phyloP scores from a whole-genome alignment of 2,329 filamentous ascomycete genomes.

The Aspergillus cejpii region DNA sequence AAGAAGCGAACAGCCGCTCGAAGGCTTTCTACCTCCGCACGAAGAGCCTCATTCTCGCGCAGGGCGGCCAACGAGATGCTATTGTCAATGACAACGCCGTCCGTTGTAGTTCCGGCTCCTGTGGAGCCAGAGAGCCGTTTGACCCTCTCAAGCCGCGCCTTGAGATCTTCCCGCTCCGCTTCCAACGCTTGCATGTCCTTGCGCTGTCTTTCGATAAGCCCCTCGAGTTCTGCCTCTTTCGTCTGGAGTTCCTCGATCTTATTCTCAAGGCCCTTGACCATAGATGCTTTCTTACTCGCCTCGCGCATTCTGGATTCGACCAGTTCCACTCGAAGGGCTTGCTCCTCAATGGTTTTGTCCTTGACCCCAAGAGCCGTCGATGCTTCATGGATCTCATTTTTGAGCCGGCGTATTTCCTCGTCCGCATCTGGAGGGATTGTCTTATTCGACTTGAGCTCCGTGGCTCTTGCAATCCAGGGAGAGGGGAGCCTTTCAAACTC shows the following conservation, averaged over 20 bases:
- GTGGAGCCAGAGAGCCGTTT: slow-evolving; percentile 38
- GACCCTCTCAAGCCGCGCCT: slow-evolving; percentile 38
- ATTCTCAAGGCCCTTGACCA: slow-evolving; percentile 40
- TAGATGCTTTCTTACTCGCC: slow-evolving; percentile 64
- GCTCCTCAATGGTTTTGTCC: slow-evolving; percentile 76
- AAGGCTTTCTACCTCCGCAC: slow-evolving; percentile 39
- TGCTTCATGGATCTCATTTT: slow-evolving; percentile 71
- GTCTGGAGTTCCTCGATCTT: slow-evolving; percentile 37
- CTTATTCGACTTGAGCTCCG: slow-evolving; percentile 76
- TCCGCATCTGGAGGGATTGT: slow-evolving; percentile 74
- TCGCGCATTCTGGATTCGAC: slow-evolving; percentile 83
- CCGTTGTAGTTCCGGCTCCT: slow-evolving; percentile 31
- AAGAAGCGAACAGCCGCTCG: slow-evolving; percentile 44
- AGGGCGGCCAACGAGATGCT: slow-evolving; percentile 37
- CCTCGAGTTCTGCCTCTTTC: slow-evolving; percentile 30
- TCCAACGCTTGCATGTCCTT: slow-evolving; percentile 35
- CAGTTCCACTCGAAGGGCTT: slow-evolving; percentile 87
- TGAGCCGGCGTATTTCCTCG: slow-evolving; percentile 72
- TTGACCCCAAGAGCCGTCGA: slow-evolving; percentile 64
- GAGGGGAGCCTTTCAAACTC: slow-evolving; percentile 70
- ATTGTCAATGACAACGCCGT: slow-evolving; percentile 35
- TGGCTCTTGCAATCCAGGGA: slow-evolving; percentile 77
- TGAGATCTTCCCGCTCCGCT: slow-evolving; percentile 38
- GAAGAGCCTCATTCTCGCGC: slow-evolving; percentile 40
- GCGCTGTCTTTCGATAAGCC: slow-evolving; percentile 31